Percentiles rank a stretch among this genome's conserved stretches.
These are phyloP conservation scores for Fusarium neocosmosporiellum DNA, from an alignment of 2,329 filamentous ascomycete genomes.

Conservation along the genomic window DNA sequence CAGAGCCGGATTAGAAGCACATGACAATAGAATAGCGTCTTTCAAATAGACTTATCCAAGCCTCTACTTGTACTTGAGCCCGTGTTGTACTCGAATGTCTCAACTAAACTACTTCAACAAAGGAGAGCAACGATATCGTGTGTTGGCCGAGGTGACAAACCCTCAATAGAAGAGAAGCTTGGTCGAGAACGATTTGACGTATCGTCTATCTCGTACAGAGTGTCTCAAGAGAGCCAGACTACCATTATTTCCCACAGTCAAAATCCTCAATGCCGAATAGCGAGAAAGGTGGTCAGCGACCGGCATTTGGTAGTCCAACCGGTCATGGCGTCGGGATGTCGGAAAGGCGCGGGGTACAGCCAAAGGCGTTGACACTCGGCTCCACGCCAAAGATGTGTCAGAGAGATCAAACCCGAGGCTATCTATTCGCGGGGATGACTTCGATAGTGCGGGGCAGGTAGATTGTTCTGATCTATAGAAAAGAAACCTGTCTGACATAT, in stretches of 20 bases:
- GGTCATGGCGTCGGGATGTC: neutral
- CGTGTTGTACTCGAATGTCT: neutral
- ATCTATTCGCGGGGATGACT: neutral
- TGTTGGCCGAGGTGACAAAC: too few relatives aligned
- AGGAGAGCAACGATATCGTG: neutral
- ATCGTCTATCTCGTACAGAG: neutral
- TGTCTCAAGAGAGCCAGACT: neutral
- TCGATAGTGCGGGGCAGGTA: neutral
- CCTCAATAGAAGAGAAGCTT: neutral
- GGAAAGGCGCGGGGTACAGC: neutral
- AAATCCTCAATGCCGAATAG: neutral
- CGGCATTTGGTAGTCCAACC: neutral
- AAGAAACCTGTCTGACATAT: neutral
- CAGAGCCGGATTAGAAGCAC: neutral
- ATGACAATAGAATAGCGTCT: neutral
- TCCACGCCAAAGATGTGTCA: neutral
- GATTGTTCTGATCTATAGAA: neutral
- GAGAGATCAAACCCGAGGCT: neutral
- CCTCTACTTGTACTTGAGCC: neutral
- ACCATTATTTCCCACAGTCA: neutral
- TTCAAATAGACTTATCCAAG: neutral
- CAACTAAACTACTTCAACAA: neutral
- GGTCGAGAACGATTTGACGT: neutral
- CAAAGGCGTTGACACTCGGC: neutral
- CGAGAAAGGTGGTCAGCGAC: neutral